A percentile compares a stretch with the other conserved stretches of the same genome.
Conservation (phyloP, 2,329 filamentous ascomycete species). For the Fusarium penzigii region DNA sequence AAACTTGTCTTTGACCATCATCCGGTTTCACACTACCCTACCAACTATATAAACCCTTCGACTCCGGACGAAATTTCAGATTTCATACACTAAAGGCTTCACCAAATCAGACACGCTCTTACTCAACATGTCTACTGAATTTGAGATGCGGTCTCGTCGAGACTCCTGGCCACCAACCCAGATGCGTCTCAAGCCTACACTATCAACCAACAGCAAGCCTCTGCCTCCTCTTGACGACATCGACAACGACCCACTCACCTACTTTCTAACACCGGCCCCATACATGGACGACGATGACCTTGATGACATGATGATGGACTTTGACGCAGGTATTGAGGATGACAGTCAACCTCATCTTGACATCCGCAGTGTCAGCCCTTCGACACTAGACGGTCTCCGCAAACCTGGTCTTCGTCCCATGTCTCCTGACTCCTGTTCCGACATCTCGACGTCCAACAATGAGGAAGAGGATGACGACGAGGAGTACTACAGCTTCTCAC, state of each 20-base stretch:
- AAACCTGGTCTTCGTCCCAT: constrained; percentile 37
- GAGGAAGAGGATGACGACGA: constrained; percentile 50
- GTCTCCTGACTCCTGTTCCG: constrained; percentile 31
- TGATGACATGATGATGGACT: constrained; percentile 49
- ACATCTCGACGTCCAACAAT: constrained; percentile 47
- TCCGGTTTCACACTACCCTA: no score
- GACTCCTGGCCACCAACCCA: constrained; percentile 57
- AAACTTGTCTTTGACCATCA: no score
- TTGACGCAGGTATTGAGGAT: constrained; percentile 60
- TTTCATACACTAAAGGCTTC: constrained; percentile 1
- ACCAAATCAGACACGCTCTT: not conserved
- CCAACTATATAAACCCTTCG: constrained; percentile 1
- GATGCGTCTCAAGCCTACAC: constrained; percentile 45
- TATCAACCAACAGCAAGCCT: constrained; percentile 41
- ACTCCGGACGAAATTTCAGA: constrained; percentile 6
- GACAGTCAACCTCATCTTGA: constrained; percentile 45
- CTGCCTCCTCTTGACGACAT: constrained; percentile 49
- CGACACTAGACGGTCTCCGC: constrained; percentile 53
- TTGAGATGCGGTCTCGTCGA: constrained; percentile 36
- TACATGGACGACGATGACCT: constrained; percentile 43
- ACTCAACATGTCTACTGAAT: constrained; percentile 37
- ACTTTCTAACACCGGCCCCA: constrained; percentile 55
- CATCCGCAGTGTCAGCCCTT: constrained; percentile 58
- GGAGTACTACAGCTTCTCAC: constrained; percentile 52
- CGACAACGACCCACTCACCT: constrained; percentile 55